These are phyloP conservation scores for Quercus phellos DNA, from an alignment of 331 rosid species.

Conservation along the genomic window DNA sequence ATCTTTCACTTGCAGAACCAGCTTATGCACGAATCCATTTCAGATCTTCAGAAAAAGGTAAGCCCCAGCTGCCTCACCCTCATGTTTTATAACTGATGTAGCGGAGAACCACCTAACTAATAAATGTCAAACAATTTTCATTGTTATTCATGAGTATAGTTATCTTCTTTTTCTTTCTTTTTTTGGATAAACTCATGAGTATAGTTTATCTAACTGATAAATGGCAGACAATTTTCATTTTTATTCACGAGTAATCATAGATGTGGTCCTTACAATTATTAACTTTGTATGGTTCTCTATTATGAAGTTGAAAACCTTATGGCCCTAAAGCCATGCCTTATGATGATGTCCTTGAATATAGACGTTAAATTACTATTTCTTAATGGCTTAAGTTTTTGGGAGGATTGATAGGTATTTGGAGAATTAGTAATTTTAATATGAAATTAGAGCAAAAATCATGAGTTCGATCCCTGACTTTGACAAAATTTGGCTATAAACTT, in stretches of 20 bases:
- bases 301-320: neutral
- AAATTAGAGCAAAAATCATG: no score
- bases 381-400: no score
- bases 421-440: no score
- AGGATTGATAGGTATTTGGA: no score
- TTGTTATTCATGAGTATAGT: neutral
- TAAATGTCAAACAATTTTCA: neutral
- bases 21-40: constrained; percentile 69
- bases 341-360: no score
- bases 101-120: neutral
- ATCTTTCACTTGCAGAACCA: constrained; percentile 57
- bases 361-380: no score
- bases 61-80: neutral
- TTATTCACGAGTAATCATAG: neutral
- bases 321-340: no score
- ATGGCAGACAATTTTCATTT: neutral
- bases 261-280: neutral
- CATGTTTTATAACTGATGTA: neutral
- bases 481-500: no score
- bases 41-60: constrained; percentile 82
- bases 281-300: neutral
- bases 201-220: neutral
- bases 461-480: no score
- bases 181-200: neutral
- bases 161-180: neutral